Conservation (phyloP, 78 protist species). For the Dictyostelium purpureum region DNA sequence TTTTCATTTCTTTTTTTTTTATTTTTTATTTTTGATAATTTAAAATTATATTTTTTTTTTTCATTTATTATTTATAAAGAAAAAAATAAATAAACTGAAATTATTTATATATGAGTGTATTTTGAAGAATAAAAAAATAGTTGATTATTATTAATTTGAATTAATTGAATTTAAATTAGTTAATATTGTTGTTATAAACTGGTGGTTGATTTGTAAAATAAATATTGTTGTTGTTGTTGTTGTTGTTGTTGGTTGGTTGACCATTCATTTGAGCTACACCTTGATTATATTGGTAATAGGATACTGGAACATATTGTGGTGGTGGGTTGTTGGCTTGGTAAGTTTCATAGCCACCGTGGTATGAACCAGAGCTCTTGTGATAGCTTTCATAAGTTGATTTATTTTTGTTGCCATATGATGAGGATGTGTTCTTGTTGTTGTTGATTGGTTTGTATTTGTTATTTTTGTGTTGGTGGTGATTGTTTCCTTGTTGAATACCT, state of each 20-base stretch:
- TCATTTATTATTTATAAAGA: not conserved
- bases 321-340: not conserved
- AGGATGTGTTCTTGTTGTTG: not conserved
- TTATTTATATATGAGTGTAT: too few species aligned
- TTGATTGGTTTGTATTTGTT: not conserved
- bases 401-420: not conserved
- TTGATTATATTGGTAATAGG: slow-evolving; percentile 46
- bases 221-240: not conserved
- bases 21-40: not conserved
- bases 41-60: not conserved
- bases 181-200: too few species aligned
- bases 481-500: not conserved
- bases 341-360: not conserved
- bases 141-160: too few species aligned
- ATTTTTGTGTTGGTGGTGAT: not conserved
- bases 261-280: slow-evolving; percentile 23
- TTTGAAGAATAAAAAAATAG: too few species aligned
- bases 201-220: not conserved
- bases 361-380: not conserved
- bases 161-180: too few species aligned
- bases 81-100: not conserved
- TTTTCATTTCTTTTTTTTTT: too few species aligned
- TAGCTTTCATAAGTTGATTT: not conserved
- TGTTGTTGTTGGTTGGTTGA: too few species aligned
- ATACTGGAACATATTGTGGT: not conserved